A percentile compares a stretch with the other conserved stretches of the same genome.
These are phyloP conservation scores for Citrullus mucosospermus DNA, from an alignment of 306 rosid genomes.

Conservation along the genomic window DNA sequence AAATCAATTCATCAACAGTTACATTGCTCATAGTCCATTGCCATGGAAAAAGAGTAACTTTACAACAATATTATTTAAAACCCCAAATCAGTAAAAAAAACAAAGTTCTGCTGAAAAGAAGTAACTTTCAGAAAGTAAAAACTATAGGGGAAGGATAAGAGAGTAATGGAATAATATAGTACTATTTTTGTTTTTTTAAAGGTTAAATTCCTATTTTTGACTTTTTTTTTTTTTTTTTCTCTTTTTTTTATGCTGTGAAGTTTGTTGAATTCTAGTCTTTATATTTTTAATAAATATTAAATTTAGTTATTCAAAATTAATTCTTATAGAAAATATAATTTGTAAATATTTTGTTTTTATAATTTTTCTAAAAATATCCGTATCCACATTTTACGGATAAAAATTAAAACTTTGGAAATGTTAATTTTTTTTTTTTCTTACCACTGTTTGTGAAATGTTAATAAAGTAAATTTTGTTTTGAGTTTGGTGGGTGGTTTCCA, in stretches of 20 bases:
- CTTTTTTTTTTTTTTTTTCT: too few relatives aligned
- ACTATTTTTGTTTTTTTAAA: not conserved
- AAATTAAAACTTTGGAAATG: too few relatives aligned
- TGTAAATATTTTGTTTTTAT: too few relatives aligned
- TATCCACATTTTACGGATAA: too few relatives aligned
- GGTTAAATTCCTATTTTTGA: too few relatives aligned
- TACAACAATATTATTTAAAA: not conserved
- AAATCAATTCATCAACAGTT: not conserved
- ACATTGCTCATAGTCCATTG: not conserved
- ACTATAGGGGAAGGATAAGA: not conserved
- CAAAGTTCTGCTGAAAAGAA: not conserved
- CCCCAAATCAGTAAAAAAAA: not conserved
- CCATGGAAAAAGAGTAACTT: not conserved
- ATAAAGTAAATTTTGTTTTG: not conserved
- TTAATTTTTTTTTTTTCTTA: too few relatives aligned
- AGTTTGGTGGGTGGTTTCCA: not conserved
- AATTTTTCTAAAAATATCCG: too few relatives aligned
- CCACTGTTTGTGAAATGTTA: not conserved
- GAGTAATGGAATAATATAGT: not conserved
- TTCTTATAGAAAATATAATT: not conserved
- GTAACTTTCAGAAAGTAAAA: slow-evolving; percentile 1
- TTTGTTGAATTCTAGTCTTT: too few relatives aligned
- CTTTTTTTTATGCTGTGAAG: too few relatives aligned
- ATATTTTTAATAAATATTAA: too few relatives aligned
- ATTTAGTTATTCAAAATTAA: too few relatives aligned